Evolutionary conservation across 805 yeast genomes (phyloP).

Genomic region (Hanseniaspora thailandica): DNA sequence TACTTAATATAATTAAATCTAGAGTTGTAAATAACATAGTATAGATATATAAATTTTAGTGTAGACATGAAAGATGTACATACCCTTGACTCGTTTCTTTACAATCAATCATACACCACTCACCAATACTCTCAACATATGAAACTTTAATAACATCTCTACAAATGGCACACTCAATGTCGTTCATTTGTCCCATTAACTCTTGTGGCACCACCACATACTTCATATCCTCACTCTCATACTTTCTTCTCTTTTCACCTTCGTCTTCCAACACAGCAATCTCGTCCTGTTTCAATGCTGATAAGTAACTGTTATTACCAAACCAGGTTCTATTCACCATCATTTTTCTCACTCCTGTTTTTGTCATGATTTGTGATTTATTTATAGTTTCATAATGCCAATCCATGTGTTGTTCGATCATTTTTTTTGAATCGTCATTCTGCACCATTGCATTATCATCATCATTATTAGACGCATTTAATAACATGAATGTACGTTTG

Average conservation of each 20-base stretch:
- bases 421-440: conserved; percentile 37
- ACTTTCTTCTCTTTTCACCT: background rate
- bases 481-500: background rate
- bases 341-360: conserved; percentile 13
- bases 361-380: conserved; percentile 28
- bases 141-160: conserved; percentile 51
- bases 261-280: background rate
- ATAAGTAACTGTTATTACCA: background rate
- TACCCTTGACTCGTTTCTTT: conserved; percentile 36
- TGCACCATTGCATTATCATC: conserved; percentile 77
- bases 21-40: background rate
- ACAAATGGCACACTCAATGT: conserved; percentile 53
- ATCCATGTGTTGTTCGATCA: conserved; percentile 40
- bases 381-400: conserved; percentile 52
- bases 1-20: no score
- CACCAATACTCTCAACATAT: conserved; percentile 63
- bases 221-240: background rate
- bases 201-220: conserved; percentile 9
- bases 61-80: conserved; percentile 57
- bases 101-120: conserved; percentile 72
- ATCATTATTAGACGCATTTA: conserved; percentile 50
- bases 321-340: conserved; percentile 20
- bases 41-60: conserved; percentile 15
- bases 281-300: conserved; percentile 1
- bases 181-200: conserved; percentile 13